These are phyloP conservation scores for Mentha longifolia DNA, from an alignment of 257 asterid species.

Conservation along the genomic window DNA sequence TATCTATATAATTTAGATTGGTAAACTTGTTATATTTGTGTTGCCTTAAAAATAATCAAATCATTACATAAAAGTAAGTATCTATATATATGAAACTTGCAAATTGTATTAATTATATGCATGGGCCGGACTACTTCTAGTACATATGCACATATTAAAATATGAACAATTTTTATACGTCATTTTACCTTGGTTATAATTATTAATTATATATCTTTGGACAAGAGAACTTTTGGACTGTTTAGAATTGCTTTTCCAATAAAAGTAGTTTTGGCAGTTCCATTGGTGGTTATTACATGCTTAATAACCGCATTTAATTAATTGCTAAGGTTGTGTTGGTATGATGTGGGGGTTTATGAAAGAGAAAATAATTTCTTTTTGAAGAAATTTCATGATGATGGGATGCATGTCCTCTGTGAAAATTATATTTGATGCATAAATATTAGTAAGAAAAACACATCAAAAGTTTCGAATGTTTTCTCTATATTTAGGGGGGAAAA, in stretches of 20 bases:
- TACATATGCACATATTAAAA: no score
- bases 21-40: not conserved
- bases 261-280: not conserved
- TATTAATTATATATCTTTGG: not conserved
- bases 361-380: not conserved
- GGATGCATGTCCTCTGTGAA: not conserved
- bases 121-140: not conserved
- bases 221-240: not conserved
- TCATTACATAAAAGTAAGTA: not conserved
- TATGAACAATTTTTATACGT: no score
- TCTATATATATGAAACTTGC: not conserved
- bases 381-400: not conserved
- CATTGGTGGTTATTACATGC: slow-evolving; percentile 3
- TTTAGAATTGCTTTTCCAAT: slow-evolving; percentile 16
- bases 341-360: not conserved
- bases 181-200: not conserved
- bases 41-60: not conserved
- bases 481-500: no score
- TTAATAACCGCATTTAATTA: slow-evolving; percentile 7
- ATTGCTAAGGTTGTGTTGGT: not conserved
- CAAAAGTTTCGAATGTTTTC: no score
- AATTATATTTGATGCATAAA: not conserved
- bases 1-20: not conserved
- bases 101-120: not conserved
- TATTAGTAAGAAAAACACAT: not conserved